Evolutionary conservation across 2,329 filamentous ascomycete species (phyloP).

Genomic region (Stemphylium vesicarium): DNA sequence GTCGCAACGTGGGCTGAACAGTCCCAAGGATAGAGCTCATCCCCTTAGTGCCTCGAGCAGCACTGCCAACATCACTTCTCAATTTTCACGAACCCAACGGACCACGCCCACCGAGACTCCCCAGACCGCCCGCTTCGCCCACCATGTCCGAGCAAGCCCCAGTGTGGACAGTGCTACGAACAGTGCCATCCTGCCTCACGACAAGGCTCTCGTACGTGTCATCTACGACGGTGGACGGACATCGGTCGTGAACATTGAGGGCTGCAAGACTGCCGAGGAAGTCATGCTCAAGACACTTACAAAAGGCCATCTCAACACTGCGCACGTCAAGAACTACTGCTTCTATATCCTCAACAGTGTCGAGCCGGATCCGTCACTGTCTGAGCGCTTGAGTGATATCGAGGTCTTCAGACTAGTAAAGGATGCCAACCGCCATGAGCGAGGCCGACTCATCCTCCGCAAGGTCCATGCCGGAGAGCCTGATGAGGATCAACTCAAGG

Average conservation of each 20-base stretch:
- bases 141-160: conserved; percentile 79
- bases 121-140: conserved; percentile 66
- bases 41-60: conserved; percentile 60
- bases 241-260: conserved; percentile 91
- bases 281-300: conserved; percentile 87
- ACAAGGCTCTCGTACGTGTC: conserved; percentile 88
- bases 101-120: conserved; percentile 67
- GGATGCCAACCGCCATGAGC: conserved; percentile 81
- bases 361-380: conserved; percentile 81
- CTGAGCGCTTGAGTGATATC: conserved; percentile 80
- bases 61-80: conserved; percentile 55
- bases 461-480: conserved; percentile 94
- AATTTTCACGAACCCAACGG: conserved; percentile 47
- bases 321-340: conserved; percentile 93
- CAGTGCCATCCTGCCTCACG: conserved; percentile 82
- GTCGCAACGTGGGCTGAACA: conserved; percentile 62
- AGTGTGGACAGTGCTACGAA: conserved; percentile 78
- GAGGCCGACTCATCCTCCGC: conserved; percentile 86
- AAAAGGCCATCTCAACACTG: conserved; percentile 86
- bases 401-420: conserved; percentile 92
- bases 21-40: conserved; percentile 64
- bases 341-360: conserved; percentile 91
- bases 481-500: conserved; percentile 81
- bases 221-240: conserved; percentile 91
- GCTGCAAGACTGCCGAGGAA: conserved; percentile 89